Evolutionary conservation across 805 yeast species (phyloP), one percentile per base, ranked within the genome.

Genomic region (Wickerhamiella vanderwaltii): DNA sequence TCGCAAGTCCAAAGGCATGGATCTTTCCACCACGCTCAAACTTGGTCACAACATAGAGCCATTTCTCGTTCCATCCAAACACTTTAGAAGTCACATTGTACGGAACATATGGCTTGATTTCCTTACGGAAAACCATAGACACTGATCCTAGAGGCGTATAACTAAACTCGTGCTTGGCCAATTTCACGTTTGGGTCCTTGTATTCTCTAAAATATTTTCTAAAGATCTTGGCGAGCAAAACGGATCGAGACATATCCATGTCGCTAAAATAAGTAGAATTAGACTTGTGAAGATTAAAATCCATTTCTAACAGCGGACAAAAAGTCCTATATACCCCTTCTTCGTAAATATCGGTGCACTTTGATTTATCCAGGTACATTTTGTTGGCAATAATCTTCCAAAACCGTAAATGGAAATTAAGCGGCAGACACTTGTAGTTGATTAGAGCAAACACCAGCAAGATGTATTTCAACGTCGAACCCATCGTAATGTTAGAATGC

Each of bases 241-340:
- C 73, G 6, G 81, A 68, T 55, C 96, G 73, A 2, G 83, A 75
- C 47, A 85, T 67, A 56, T 87, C 96, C 56, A 84, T 64, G 50
- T 87, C 96, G 15, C 67, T 62, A 53, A 81, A 79, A 60, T 87
- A 88, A 1, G 94, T 80, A 5, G 88, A 76, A 58, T 88, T 88
- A 43, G 80, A 75, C 63, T 87, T 88, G 65, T 87, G 97, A 36
- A 85, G 52, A 55, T 84, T 84, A 64, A 82, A 72, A 59, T 87
- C 96, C 55, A 84, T 76, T 56, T 87, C 96, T 53, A 81, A 61
- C 6, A 81, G 75, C 1, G 88, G 77, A 22, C 80, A 81, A 46
- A 72, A 73, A 0, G 86, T 71, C 17, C 57, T 48, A 48, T 64
- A 64, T 11, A 56, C 51, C 1, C 65, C 54, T 33, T 69, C 64